Percentiles rank a stretch among this genome's conserved stretches.
These are phyloP conservation scores for Elsinoe australis DNA, from an alignment of 2,329 filamentous ascomycete species.

Conservation along the genomic window DNA sequence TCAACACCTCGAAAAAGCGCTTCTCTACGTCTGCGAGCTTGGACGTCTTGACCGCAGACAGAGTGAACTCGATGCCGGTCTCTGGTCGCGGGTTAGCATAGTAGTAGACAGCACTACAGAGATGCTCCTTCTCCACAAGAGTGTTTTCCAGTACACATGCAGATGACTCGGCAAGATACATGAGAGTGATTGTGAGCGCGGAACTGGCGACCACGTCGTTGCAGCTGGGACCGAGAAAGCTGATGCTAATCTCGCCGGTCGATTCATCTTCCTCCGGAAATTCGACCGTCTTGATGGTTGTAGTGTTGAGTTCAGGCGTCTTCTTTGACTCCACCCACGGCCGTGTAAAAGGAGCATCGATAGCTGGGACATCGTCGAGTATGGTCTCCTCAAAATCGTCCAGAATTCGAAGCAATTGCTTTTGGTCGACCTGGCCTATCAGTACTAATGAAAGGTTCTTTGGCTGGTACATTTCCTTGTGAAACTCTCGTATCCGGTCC, in stretches of 20 bases:
- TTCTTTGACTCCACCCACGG: slow-evolving; percentile 88
- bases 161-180: slow-evolving; percentile 87
- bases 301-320: slow-evolving; percentile 63
- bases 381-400: slow-evolving; percentile 86
- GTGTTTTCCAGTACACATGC: slow-evolving; percentile 86
- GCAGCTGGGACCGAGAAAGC: slow-evolving; percentile 78
- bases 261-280: slow-evolving; percentile 97
- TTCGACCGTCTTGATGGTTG: slow-evolving; percentile 68
- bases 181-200: slow-evolving; percentile 70
- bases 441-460: slow-evolving; percentile 88
- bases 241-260: slow-evolving; percentile 76
- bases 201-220: slow-evolving; percentile 53
- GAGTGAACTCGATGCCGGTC: slow-evolving; percentile 74
- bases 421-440: slow-evolving; percentile 83
- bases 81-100: slow-evolving; percentile 73
- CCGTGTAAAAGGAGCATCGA: slow-evolving; percentile 67
- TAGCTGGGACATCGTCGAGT: slow-evolving; percentile 67
- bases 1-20: slow-evolving; percentile 74
- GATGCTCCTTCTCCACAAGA: slow-evolving; percentile 85
- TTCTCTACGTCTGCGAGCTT: slow-evolving; percentile 78
- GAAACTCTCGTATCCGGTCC: slow-evolving; percentile 87
- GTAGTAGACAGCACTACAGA: slow-evolving; percentile 78
- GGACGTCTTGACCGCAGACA: slow-evolving; percentile 79
- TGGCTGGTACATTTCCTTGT: slow-evolving; percentile 95
- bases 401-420: slow-evolving; percentile 69